Conservation (phyloP, 768 basidiomycete species). For the Collybiopsis confluens region DNA sequence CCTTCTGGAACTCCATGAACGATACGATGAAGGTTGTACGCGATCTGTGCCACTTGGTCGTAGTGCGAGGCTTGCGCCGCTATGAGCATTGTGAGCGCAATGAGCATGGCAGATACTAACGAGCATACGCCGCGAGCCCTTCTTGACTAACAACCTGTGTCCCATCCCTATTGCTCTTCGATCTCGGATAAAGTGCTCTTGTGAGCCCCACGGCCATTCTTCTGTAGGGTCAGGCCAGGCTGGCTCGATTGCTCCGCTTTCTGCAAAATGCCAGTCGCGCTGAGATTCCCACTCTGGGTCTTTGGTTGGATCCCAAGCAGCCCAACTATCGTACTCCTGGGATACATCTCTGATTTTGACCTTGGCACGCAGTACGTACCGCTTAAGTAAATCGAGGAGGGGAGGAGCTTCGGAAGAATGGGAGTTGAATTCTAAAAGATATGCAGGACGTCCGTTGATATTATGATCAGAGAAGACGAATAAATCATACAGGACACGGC, state of each 20-base stretch:
- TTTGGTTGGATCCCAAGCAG: slow-evolving; percentile 62
- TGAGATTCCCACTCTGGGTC: slow-evolving; percentile 26
- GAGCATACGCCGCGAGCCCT: slow-evolving; percentile 71
- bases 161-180: slow-evolving; percentile 79
- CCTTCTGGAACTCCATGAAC: slow-evolving; percentile 88
- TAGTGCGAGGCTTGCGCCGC: slow-evolving; percentile 55
- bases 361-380: slow-evolving; percentile 83
- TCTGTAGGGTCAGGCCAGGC: slow-evolving; percentile 45
- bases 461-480: slow-evolving; percentile 70
- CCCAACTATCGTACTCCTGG: slow-evolving; percentile 76
- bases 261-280: slow-evolving; percentile 47
- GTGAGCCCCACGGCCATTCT: slow-evolving; percentile 58
- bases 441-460: slow-evolving; percentile 42
- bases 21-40: slow-evolving; percentile 77
- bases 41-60: slow-evolving; percentile 43
- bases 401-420: slow-evolving; percentile 54
- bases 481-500: slow-evolving; percentile 83
- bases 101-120: slow-evolving; percentile 9
- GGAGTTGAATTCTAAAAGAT: slow-evolving; percentile 70
- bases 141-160: slow-evolving; percentile 59
- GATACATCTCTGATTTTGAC: slow-evolving; percentile 80
- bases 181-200: slow-evolving; percentile 52
- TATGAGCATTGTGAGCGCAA: slow-evolving; percentile 18
- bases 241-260: slow-evolving; percentile 77
- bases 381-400: slow-evolving; percentile 70